Evolutionary conservation across 495 filamentous ascomycete species (phyloP), one percentile per base, ranked within the genome.

Genomic region (Saxispiralis lemnorum): DNA sequence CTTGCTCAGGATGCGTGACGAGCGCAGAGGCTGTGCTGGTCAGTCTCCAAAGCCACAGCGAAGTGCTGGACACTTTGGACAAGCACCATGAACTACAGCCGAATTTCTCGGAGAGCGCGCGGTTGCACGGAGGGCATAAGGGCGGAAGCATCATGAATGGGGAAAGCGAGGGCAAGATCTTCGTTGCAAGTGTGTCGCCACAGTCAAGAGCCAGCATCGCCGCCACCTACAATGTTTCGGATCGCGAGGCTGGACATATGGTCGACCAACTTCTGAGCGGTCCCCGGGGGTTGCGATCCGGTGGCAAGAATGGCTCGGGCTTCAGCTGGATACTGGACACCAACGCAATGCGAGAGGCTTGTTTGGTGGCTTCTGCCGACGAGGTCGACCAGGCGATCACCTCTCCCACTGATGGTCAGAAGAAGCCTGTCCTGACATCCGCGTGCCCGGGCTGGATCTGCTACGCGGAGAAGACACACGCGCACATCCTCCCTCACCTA

Each of bases 391-490:
- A 49, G 48, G 30, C 55, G 1, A 44, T 53, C 31, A 43, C 45
- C 19, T 19, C 50, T 2, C 52, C 47, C 13, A 44, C 43, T 7
- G 57, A 56, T 35, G 50, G 56, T 16, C 71, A 75, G 1, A 71
- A 74, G 38, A 73, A 70, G 33, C 92, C 87, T 0, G 79, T 95
- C 42, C 64, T 97, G 12, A 81, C 88, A 9, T 88, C 85, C 9
- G 83, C 84, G 10, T 97, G 89, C 57, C 89, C 89, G 0, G 89
- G 89, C 21, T 97, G 93, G 84, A 88, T 97, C 28, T 97, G 89
- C 63, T 96, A 97, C 58, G 86, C 88, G 38, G 89, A 97, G 54
- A 95, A 96, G 63, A 93, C 84, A 24, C 88, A 97, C 56, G 84
- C 89, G 0, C 77, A 92, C 52, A 74, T 95, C 34, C 70, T 97